Percentiles rank a stretch among this genome's conserved stretches.
phyloP scores from a whole-genome alignment of 768 basidiomycete species.

The Clavaria fumosa region DNA sequence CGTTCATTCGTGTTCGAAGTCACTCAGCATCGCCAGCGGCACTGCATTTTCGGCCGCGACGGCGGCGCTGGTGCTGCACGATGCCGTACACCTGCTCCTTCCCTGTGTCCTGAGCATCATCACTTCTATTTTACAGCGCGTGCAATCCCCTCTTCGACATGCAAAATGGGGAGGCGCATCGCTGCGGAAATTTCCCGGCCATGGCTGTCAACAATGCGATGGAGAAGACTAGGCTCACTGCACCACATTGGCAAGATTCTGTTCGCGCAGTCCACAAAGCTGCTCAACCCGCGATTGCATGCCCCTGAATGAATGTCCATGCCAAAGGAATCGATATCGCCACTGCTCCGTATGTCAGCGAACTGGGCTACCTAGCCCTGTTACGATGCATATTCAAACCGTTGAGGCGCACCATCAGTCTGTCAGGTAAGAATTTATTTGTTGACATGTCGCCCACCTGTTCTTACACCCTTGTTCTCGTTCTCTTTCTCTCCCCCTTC shows the following conservation, averaged over 20 bases:
- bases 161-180: conserved; percentile 46
- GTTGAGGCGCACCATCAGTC: conserved; percentile 83
- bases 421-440: conserved; percentile 41
- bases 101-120: conserved; percentile 41
- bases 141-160: conserved; percentile 72
- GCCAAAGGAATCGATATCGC: conserved; percentile 70
- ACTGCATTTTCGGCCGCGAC: conserved; percentile 65
- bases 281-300: conserved; percentile 66
- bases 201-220: conserved; percentile 67
- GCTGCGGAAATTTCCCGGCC: conserved; percentile 82
- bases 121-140: conserved; percentile 40
- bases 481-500: too few relatives aligned
- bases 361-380: conserved; percentile 69
- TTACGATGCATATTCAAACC: conserved; percentile 68
- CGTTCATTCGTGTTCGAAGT: too few relatives aligned
- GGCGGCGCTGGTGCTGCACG: conserved; percentile 54
- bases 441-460: too few relatives aligned
- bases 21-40: conserved; percentile 60
- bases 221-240: conserved; percentile 71
- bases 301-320: conserved; percentile 66
- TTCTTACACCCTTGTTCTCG: too few relatives aligned
- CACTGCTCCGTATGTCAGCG: conserved; percentile 64
- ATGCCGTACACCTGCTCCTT: conserved; percentile 49
- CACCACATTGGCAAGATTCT: conserved; percentile 58
- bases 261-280: conserved; percentile 58